Conservation (phyloP, 2,329 filamentous ascomycete genomes). For the Xylaria sp. region DNA sequence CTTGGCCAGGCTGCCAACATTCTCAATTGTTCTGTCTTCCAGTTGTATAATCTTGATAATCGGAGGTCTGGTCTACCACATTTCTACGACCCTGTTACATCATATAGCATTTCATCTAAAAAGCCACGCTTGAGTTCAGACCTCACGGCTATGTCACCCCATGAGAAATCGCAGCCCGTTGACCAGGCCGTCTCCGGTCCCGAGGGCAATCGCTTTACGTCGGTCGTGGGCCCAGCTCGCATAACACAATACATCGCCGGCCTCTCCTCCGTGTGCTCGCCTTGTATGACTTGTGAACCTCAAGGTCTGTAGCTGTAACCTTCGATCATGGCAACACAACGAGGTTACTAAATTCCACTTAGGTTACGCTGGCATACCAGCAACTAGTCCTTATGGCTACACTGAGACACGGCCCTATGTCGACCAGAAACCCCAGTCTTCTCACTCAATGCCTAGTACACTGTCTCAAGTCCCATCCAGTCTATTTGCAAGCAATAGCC, state of each 20-base stretch:
- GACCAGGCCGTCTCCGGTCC: conserved; percentile 41
- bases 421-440: conserved; percentile 43
- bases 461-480: conserved; percentile 45
- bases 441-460: conserved; percentile 43
- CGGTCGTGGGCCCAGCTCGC: conserved; percentile 46
- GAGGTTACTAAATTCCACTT: conserved; percentile 43
- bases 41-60: conserved; percentile 48
- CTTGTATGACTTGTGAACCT: conserved; percentile 52
- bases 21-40: conserved; percentile 48
- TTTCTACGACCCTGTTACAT: conserved; percentile 42
- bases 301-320: conserved; percentile 49
- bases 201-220: conserved; percentile 38
- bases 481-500: conserved; percentile 49
- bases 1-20: conserved; percentile 51
- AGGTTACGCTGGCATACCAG: conserved; percentile 48
- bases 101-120: conserved; percentile 39
- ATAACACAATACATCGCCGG: conserved; percentile 51
- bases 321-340: conserved; percentile 21
- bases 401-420: conserved; percentile 42
- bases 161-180: conserved; percentile 43
- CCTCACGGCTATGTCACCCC: conserved; percentile 43
- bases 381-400: conserved; percentile 44
- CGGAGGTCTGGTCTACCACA: conserved; percentile 48
- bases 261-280: conserved; percentile 51
- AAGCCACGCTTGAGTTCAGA: conserved; percentile 45